phyloP scores from a whole-genome alignment of 306 rosid genomes.

The Gastrolobium bilobum region DNA sequence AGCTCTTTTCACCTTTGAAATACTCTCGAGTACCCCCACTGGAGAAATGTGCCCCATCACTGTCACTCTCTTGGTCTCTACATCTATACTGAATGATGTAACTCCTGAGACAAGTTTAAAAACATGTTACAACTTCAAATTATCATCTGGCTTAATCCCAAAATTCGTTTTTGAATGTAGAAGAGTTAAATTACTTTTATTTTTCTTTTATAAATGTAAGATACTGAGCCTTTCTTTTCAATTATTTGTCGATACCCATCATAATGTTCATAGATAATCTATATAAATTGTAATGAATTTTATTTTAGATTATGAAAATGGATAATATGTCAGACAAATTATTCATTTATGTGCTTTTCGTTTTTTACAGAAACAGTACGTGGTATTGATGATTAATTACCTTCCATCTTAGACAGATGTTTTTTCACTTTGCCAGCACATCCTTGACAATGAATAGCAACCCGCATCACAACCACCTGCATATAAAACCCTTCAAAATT shows the following conservation, averaged over 20 bases:
- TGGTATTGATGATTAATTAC: constrained; percentile 39
- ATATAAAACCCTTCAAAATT: constrained; percentile 14
- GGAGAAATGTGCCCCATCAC: constrained; percentile 94
- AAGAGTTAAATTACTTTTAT: not conserved
- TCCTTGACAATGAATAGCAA: constrained; percentile 93
- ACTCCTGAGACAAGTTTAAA: constrained; percentile 64
- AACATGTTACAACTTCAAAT: not conserved
- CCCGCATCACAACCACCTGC: constrained; percentile 96
- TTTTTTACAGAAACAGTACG: not conserved
- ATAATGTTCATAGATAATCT: not conserved
- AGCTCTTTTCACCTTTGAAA: constrained; percentile 90
- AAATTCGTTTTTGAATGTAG: not conserved
- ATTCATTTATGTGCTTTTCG: not conserved
- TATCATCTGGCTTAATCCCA: not conserved
- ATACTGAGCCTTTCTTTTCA: too few relatives aligned
- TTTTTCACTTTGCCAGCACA: constrained; percentile 93
- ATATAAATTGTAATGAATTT: not conserved
- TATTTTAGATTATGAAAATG: constrained; percentile 21
- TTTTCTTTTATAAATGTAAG: too few relatives aligned
- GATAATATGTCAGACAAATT: not conserved
- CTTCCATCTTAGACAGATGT: constrained; percentile 93
- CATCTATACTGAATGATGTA: constrained; percentile 87
- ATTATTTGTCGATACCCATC: not conserved
- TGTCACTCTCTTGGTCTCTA: constrained; percentile 87
- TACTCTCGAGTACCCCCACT: constrained; percentile 74